Conservation (phyloP, 192 early-diverging fungal genomes). For the Chytriomyces confervae region DNA sequence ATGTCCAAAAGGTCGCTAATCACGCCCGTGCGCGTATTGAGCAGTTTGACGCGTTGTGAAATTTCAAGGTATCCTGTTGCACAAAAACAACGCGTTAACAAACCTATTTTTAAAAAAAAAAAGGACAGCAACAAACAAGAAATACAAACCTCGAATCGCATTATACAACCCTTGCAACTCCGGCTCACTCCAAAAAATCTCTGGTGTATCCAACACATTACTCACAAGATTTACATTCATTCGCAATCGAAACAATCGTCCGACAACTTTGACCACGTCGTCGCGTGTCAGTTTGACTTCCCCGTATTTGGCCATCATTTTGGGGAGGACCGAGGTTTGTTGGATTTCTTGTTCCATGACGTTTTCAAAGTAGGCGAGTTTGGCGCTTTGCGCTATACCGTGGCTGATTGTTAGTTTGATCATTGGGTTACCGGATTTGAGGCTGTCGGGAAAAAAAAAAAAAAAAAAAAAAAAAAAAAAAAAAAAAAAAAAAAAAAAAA, state of each 20-base stretch:
- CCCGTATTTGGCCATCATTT: conserved; percentile 91
- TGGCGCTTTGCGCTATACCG: conserved; percentile 93
- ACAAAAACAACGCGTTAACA: background rate
- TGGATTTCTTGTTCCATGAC: conserved; percentile 92
- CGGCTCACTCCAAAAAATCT: conserved; percentile 81
- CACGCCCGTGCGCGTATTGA: conserved; percentile 92
- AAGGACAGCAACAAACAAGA: too few relatives aligned
- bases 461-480: too few relatives aligned
- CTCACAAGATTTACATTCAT: conserved; percentile 86
- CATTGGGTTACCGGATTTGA: conserved; percentile 70
- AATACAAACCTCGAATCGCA: conserved; percentile 66
- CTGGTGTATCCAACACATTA: conserved; percentile 73
- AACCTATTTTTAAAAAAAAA: too few relatives aligned
- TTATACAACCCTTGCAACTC: conserved; percentile 77
- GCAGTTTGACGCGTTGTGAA: conserved; percentile 72
- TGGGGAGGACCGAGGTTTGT: conserved; percentile 84
- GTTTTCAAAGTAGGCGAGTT: conserved; percentile 90
- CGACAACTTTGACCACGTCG: conserved; percentile 35
- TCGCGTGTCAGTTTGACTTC: conserved; percentile 62
- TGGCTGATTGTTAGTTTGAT: conserved; percentile 95
- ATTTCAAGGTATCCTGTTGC: conserved; percentile 68
- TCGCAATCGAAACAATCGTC: conserved; percentile 49
- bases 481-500: too few relatives aligned
- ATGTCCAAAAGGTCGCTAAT: conserved; percentile 90
- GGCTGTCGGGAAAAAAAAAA: conserved; percentile 56